Evolutionary conservation across 176 grass and related monocot genomes (phyloP).

Genomic region (Oropetium thomaeum): DNA sequence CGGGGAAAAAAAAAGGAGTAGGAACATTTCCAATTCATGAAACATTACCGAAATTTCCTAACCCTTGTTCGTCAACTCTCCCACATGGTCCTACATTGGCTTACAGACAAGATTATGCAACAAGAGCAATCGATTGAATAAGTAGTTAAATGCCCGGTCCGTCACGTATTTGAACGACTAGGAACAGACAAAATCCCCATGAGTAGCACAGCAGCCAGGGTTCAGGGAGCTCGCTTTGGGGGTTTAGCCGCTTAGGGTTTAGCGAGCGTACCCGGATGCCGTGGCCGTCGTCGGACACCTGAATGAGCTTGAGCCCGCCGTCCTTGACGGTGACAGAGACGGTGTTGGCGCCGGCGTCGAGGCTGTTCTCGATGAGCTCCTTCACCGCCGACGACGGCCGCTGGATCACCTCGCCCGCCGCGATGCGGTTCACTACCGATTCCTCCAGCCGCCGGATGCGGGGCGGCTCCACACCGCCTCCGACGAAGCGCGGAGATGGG

Average conservation of each 20-base stretch:
- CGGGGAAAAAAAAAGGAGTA: no score
- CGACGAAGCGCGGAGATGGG: neutral
- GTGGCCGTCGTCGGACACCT: constrained; percentile 86
- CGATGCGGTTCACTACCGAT: constrained; percentile 91
- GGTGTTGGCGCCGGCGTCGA: constrained; percentile 73
- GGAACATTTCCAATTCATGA: neutral
- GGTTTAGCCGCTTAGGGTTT: constrained; percentile 17
- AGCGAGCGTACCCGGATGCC: constrained; percentile 62
- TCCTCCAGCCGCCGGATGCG: constrained; percentile 69
- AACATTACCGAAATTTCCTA: neutral
- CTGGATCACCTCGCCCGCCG: constrained; percentile 90
- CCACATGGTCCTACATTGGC: neutral
- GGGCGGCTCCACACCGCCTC: constrained; percentile 40
- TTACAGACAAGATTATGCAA: neutral
- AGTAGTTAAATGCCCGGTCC: neutral
- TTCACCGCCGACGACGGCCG: constrained; percentile 75
- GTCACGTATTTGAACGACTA: neutral
- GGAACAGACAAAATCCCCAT: neutral
- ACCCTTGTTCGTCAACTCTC: neutral
- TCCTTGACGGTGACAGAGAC: constrained; percentile 80
- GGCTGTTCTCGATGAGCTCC: constrained; percentile 89
- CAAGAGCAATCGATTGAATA: neutral
- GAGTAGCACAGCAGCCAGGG: neutral
- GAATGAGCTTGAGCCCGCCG: constrained; percentile 87
- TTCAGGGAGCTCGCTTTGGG: neutral